Evolutionary conservation across 2,329 filamentous ascomycete genomes (phyloP).

Genomic region (Stagonosporopsis chrysanthemi): DNA sequence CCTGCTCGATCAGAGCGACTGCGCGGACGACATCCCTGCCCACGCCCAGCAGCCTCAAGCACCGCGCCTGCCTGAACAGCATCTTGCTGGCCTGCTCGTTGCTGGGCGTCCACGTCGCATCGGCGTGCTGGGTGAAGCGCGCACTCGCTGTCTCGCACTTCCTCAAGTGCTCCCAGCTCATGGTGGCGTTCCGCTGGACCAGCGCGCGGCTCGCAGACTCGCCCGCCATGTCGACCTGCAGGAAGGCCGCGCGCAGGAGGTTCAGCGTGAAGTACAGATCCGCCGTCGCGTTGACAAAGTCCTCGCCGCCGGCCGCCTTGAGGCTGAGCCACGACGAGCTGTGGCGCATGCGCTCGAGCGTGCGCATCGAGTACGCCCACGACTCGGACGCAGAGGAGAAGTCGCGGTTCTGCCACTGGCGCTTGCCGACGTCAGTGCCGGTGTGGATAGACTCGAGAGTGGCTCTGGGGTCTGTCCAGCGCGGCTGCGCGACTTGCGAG

Average conservation of each 20-base stretch:
- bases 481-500: conserved; percentile 28
- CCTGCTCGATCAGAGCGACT: conserved; percentile 28
- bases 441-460: conserved; percentile 36
- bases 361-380: conserved; percentile 35
- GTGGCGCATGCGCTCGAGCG: conserved; percentile 39
- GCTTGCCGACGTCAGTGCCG: conserved; percentile 37
- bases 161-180: conserved; percentile 25
- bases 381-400: conserved; percentile 29
- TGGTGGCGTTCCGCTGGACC: conserved; percentile 25
- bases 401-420: conserved; percentile 38
- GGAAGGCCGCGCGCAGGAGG: conserved; percentile 32
- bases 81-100: conserved; percentile 36
- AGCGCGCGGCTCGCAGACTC: conserved; percentile 3
- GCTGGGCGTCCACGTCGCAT: conserved; percentile 34
- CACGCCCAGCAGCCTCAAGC: conserved; percentile 28
- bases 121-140: conserved; percentile 35
- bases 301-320: conserved; percentile 28
- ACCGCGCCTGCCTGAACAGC: conserved; percentile 34
- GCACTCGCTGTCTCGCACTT: conserved; percentile 34
- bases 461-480: conserved; percentile 34
- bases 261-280: conserved; percentile 38
- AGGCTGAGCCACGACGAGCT: conserved; percentile 34
- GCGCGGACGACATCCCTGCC: conserved; percentile 21
- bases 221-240: conserved; percentile 35
- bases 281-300: conserved; percentile 35